Evolutionary conservation across 169 alveolate genomes (phyloP), one percentile per base, ranked within the genome.

Genomic region (Plasmodium gonderi): DNA sequence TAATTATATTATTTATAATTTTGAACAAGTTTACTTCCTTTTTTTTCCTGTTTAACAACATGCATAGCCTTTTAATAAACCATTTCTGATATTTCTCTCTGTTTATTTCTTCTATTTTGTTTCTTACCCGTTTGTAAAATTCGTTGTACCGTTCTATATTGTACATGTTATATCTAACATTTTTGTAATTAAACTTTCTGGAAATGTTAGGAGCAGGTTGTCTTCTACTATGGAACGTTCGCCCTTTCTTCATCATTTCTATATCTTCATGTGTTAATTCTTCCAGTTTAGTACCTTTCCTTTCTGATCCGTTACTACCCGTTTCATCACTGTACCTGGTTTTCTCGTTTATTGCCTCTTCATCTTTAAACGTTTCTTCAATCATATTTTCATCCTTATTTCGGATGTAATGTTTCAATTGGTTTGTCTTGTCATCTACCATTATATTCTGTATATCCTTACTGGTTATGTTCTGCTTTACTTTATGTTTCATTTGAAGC

Each of bases 71-170:
- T 82, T 82, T 82, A 68, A 82, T 44, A 87, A 87, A 54, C 23
- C 36, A 12, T n/a, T 38, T 76, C 33, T 87, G 80, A 45, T 87
- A 87, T 26, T 42, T 87, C 23, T 45, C 81, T 47, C 9, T 40
- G 47, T 87, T 49, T 20, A 87, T 75, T 76, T 75, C 79, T 33
- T 44, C n/a, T 64, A 87, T 75, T 29, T 47, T 74, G 3, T 2
- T 40, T 38, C 67, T 33, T 29, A 87, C 44, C 3, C 45, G 3
- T 17, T 31, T 9, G 68, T 29, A 65, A 75, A 87, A 87, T 12
- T 87, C n/a, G 31, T 49, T 49, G 45, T 87, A 33, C 65, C 26
- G 33, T 42, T 87, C 93, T 75, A 74, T 67, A 60, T 42, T 87
- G 45, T 78, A 60, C 68, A 87, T 33, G 29, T 83, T 69, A 11